Conservation (phyloP, 129 eudicot genomes). For the Chrysanthemum makinoi region DNA sequence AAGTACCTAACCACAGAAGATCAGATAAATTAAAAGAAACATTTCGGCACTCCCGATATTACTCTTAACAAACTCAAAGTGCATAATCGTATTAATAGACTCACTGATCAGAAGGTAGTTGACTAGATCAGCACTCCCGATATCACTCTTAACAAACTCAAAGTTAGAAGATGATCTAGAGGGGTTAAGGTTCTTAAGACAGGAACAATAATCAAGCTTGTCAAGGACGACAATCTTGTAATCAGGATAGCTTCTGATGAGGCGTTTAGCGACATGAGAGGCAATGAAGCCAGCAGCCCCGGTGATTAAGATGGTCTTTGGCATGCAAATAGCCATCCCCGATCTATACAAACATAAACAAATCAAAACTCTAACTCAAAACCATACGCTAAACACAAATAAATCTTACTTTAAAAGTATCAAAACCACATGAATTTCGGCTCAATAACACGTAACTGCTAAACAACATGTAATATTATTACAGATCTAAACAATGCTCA, state of each 20-base stretch:
- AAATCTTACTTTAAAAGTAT: neutral
- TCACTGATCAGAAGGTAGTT: slow-evolving; percentile 91
- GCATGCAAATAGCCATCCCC: slow-evolving; percentile 67
- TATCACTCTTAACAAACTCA: slow-evolving; percentile 92
- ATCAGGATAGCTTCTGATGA: slow-evolving; percentile 80
- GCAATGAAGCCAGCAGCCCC: slow-evolving; percentile 94
- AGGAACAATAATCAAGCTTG: slow-evolving; percentile 97
- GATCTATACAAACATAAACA: slow-evolving; percentile 33
- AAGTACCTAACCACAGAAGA: neutral
- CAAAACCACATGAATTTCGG: too few relatives aligned
- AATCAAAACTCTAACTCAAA: slow-evolving; percentile 10
- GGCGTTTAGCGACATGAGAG: slow-evolving; percentile 98
- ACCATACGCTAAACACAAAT: slow-evolving; percentile 5
- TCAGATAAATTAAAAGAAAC: neutral
- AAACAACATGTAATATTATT: too few relatives aligned
- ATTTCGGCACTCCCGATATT: too few relatives aligned
- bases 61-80: slow-evolving; percentile 43
- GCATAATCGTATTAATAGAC: slow-evolving; percentile 91
- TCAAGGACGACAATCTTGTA: slow-evolving; percentile 99
- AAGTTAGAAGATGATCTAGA: slow-evolving; percentile 79
- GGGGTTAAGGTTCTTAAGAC: slow-evolving; percentile 77
- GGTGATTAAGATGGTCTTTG: slow-evolving; percentile 90
- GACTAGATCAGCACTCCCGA: slow-evolving; percentile 93
- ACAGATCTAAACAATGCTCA: too few relatives aligned
- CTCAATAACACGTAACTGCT: too few relatives aligned